These are phyloP conservation scores for Termitomyces sp. DNA, from an alignment of 768 basidiomycete genomes.

Conservation along the genomic window DNA sequence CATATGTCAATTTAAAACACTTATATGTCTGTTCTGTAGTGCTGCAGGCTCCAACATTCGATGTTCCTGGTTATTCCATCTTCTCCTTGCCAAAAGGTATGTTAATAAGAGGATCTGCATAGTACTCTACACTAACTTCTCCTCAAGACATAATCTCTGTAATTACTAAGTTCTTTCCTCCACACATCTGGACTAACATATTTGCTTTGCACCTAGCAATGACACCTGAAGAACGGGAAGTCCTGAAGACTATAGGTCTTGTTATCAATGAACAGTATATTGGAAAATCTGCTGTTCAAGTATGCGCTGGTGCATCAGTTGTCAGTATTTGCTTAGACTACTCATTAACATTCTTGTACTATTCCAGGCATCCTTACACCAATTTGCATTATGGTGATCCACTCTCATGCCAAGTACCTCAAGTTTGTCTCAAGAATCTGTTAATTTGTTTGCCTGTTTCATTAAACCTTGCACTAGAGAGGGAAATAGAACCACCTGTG, in stretches of 20 bases:
- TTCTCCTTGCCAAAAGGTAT: too few relatives aligned
- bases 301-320: neutral
- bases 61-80: too few relatives aligned
- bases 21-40: too few relatives aligned
- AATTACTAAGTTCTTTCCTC: neutral
- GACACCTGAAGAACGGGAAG: neutral
- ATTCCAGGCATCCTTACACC: neutral
- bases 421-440: neutral
- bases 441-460: neutral
- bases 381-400: neutral
- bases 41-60: too few relatives aligned
- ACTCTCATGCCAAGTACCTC: neutral
- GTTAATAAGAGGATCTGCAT: too few relatives aligned
- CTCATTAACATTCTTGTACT: neutral
- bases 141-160: neutral
- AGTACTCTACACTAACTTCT: neutral
- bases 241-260: neutral
- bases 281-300: neutral
- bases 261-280: neutral
- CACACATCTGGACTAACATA: neutral
- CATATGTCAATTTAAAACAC: too few relatives aligned
- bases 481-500: neutral
- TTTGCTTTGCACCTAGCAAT: neutral
- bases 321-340: neutral
- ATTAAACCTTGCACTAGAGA: neutral